Base-by-base conservation (phyloP, 1,139 yeast species). In the Sugiyamaella pinicola region DNA sequence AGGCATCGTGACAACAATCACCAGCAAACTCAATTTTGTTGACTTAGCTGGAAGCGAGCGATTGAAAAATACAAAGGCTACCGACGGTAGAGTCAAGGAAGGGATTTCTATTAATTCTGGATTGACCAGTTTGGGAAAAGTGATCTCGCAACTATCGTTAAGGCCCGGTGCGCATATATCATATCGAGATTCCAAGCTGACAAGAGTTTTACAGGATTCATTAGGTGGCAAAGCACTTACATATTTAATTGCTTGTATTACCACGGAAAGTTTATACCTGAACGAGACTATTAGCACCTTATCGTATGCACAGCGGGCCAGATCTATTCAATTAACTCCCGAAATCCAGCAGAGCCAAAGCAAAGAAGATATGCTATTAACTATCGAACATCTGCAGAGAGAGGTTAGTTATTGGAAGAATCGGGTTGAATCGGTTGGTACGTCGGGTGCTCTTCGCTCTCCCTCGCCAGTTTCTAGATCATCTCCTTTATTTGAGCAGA, bases 41-140 rank as follows among this genome's bases (percentile, higher is more conserved):
- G 96, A 89, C 72, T 75, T 89, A 56, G 96, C 96, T 0, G 96
- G 96, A 0, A 84, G 91, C 34, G 95, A 86, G 65, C 85, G 89
- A 62, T 80, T 89, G 47, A 80, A 76, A 57, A 74, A 87, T 53
- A 84, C 93, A 0, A 95, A 95, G 1, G 90, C 93, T 0, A 90
- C 93, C 0, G 49, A 49, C 18, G 60, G 59, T 15, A 51, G 66
- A 21, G 61, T 59, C 33, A 63, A 87, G 66, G 96, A 96, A 7
- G 96, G 95, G 0, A 80, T 85, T 10, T 55, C 63, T 57, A 89
- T 89, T 52, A 89, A 89, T 67, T 90, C 87, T 65, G 85, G 93
- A 53, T 75, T 89, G 53, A 73, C 88, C 18, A 84, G 95, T 0
- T 74, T 89, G 49, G 96, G 96, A 0, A 75, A 95, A 53, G 96